Base-by-base conservation (phyloP, 192 early-diverging fungal species). In the Coemansia sp. region DNA sequence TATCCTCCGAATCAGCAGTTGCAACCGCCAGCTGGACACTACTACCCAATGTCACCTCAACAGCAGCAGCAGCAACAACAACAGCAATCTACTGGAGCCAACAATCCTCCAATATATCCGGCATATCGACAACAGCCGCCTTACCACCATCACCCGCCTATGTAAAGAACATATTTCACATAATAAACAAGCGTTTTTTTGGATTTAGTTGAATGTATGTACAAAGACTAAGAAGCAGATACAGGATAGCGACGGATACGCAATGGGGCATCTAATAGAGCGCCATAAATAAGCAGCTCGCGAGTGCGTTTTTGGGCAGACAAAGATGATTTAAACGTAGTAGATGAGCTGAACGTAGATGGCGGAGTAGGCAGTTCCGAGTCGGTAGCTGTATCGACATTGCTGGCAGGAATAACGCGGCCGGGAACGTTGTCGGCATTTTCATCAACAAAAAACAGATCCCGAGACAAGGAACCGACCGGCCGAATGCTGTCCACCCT, bases 401-500 rank as follows among this genome's bases (percentile, higher is more conserved):
- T 30, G 23, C 49, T 65, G 6, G 69, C 56, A 5, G 62, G 53
- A n/a, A 71, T 56, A 20, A 71, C 37, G 12, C 62, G 47, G 7
- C 48, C 61, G 30, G 58, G 57, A 3, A 56, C 39, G 6, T 6
- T 10, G 14, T 58, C 50, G 0, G 40, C 15, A 28, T 62, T 38
- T 30, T 73, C 70, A 26, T 73, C 70, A 23, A 73, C 51, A 34
- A 73, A 39, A 15, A 73, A 20, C 31, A 73, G 55, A 26, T 62
- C 64, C 12, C 48, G 58, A 46, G 53, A 32, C 18, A 72, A 45
- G 0, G 62, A 55, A 11, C 69, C 69, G 0, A 58, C 54, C 0
- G 54, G 40, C 10, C 45, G 17, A 6, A 66, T 53, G 32, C 26
- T 26, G 11, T 53, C 58, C 15, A 72, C 43, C 7, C 54, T 32